Evolutionary conservation across 352 stramenopile genomes (phyloP).

Genomic region (Globisporangium iwayamae): DNA sequence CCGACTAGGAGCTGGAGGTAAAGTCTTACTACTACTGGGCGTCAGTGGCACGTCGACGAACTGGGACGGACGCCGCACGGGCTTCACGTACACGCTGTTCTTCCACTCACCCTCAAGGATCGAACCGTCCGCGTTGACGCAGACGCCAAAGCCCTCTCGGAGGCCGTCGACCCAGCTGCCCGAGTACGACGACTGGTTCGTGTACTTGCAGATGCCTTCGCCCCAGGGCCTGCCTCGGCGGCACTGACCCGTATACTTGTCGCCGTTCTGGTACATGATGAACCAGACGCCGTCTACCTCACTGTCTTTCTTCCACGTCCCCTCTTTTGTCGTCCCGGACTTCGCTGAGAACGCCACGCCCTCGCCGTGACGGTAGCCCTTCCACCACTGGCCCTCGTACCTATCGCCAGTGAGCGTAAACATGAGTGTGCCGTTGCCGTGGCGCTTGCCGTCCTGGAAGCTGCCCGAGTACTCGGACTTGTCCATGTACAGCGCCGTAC

Average conservation of each 20-base stretch:
- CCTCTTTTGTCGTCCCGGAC: slow-evolving; percentile 65
- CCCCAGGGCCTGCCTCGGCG: slow-evolving; percentile 60
- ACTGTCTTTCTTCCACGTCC: slow-evolving; percentile 54
- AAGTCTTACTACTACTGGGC: slow-evolving; percentile 4
- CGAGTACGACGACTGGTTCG: slow-evolving; percentile 88
- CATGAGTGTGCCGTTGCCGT: slow-evolving; percentile 64
- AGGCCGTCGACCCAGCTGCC: slow-evolving; percentile 79
- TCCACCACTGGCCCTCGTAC: slow-evolving; percentile 79
- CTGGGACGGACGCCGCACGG: slow-evolving; percentile 31
- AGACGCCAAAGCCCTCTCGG: slow-evolving; percentile 73
- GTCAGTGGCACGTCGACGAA: slow-evolving; percentile 68
- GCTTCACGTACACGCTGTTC: slow-evolving; percentile 61
- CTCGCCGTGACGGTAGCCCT: slow-evolving; percentile 66
- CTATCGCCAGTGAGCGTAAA: slow-evolving; percentile 31
- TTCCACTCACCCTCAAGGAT: slow-evolving; percentile 75
- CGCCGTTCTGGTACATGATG: slow-evolving; percentile 62
- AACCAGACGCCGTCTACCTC: slow-evolving; percentile 70
- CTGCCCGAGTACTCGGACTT: slow-evolving; percentile 87
- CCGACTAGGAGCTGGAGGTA: slow-evolving; percentile 4
- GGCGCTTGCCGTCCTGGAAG: slow-evolving; percentile 68
- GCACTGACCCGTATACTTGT: slow-evolving; percentile 72
- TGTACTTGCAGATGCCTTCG: slow-evolving; percentile 87
- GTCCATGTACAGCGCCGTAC: slow-evolving; percentile 82
- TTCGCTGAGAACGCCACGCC: slow-evolving; percentile 44
- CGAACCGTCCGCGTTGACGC: slow-evolving; percentile 47